A percentile compares a stretch with the other conserved stretches of the same genome.
Evolutionary conservation across 768 basidiomycete species (phyloP).

Genomic region (Russula ochroleuca): DNA sequence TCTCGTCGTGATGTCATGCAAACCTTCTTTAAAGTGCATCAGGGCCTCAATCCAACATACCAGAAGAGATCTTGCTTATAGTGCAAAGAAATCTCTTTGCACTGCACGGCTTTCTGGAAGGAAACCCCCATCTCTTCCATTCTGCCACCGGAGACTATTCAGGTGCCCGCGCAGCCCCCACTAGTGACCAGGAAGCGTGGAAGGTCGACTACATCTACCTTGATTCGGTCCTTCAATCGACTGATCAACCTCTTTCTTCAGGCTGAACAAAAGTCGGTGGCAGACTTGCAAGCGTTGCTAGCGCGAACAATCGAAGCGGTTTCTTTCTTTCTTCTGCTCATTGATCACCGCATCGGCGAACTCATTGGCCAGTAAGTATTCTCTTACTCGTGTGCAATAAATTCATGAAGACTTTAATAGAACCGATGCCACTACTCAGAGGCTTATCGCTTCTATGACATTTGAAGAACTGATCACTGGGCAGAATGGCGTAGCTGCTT

Average conservation of each 20-base stretch:
- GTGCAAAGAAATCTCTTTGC: slow-evolving; percentile 77
- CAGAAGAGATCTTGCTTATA: slow-evolving; percentile 59
- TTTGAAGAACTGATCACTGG: slow-evolving; percentile 86
- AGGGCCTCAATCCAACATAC: slow-evolving; percentile 39
- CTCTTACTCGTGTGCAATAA: background rate
- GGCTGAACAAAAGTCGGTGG: slow-evolving; percentile 81
- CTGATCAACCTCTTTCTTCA: slow-evolving; percentile 34
- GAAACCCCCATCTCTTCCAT: slow-evolving; percentile 83
- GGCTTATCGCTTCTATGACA: slow-evolving; percentile 61
- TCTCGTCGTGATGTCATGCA: slow-evolving; percentile 1
- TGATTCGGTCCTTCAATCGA: slow-evolving; percentile 11
- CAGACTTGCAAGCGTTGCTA: slow-evolving; percentile 69
- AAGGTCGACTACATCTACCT: slow-evolving; percentile 47
- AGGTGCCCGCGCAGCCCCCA: slow-evolving; percentile 49
- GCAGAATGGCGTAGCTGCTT: slow-evolving; percentile 80
- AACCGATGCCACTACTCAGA: slow-evolving; percentile 70
- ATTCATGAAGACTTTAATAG: slow-evolving; percentile 37
- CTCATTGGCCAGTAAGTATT: slow-evolving; percentile 68
- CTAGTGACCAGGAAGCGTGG: slow-evolving; percentile 83
- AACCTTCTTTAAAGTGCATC: slow-evolving; percentile 17
- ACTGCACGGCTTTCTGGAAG: slow-evolving; percentile 69
- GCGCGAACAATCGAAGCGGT: slow-evolving; percentile 89
- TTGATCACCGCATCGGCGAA: slow-evolving; percentile 85
- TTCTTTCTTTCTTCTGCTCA: slow-evolving; percentile 87
- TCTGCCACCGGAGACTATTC: slow-evolving; percentile 68